phyloP scores from a whole-genome alignment of 2,329 filamentous ascomycete genomes.

The Parastagonospora nodorum region DNA sequence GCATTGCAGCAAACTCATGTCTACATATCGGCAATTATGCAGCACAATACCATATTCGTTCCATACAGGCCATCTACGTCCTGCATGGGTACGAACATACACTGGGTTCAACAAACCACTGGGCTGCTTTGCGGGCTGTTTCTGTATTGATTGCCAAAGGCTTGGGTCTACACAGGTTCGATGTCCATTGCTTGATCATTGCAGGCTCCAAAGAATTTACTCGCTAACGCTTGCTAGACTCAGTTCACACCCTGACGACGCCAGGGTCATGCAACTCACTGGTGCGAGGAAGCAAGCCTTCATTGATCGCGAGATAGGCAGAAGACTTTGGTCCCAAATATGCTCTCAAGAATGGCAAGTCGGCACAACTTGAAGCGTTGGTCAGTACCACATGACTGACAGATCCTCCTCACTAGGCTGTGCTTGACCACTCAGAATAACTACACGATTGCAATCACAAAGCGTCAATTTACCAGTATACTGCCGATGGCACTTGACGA shows the following conservation, averaged over 20 bases:
- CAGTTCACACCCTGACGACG: constrained; percentile 33
- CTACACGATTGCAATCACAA: constrained; percentile 42
- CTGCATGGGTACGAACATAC: constrained; percentile 57
- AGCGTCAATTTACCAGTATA: constrained; percentile 41
- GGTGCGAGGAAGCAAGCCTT: constrained; percentile 32
- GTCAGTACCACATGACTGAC: not conserved
- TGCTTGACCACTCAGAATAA: constrained; percentile 48
- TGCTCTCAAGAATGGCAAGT: constrained; percentile 49
- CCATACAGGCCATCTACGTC: constrained; percentile 54
- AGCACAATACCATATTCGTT: constrained; percentile 42
- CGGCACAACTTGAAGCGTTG: too few species aligned
- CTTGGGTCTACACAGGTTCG: constrained; percentile 50
- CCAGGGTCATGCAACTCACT: constrained; percentile 17
- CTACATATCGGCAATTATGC: constrained; percentile 55
- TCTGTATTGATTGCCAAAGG: constrained; percentile 55
- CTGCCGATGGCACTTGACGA: constrained; percentile 47
- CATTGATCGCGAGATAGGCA: constrained; percentile 45
- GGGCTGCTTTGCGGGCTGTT: constrained; percentile 52
- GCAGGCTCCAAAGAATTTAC: not conserved
- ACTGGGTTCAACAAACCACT: constrained; percentile 55
- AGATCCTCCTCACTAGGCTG: constrained; percentile 21
- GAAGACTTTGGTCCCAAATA: constrained; percentile 48
- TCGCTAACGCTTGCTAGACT: constrained; percentile 14
- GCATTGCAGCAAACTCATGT: constrained; percentile 52
- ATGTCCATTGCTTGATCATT: not conserved